These are phyloP conservation scores for Crucibulum laeve DNA, from an alignment of 768 basidiomycete genomes.

Conservation along the genomic window DNA sequence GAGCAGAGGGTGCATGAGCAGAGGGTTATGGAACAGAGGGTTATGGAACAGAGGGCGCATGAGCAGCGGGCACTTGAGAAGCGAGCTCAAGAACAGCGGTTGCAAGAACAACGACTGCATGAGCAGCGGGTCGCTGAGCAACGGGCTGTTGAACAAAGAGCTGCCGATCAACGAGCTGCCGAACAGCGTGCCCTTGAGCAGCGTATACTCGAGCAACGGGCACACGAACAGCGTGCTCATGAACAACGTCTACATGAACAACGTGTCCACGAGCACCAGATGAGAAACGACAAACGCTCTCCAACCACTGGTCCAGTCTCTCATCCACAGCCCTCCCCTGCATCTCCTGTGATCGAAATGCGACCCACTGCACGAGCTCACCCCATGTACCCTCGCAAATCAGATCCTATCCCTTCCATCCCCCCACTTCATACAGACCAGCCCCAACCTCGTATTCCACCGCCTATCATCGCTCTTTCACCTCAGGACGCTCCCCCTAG, in stretches of 20 bases:
- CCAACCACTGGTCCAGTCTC: too few species aligned
- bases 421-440: too few species aligned
- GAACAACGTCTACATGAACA: constrained; percentile 6
- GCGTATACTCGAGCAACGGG: constrained; percentile 7
- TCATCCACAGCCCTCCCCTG: constrained; percentile 2
- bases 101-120: constrained; percentile 13
- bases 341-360: not conserved
- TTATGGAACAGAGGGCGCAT: constrained; percentile 9
- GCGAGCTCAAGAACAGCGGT: constrained; percentile 10
- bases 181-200: constrained; percentile 1
- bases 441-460: too few species aligned
- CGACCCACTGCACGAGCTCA: constrained; percentile 7
- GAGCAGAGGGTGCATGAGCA: constrained; percentile 6
- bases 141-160: constrained; percentile 4
- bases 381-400: too few species aligned
- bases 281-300: constrained; percentile 4
- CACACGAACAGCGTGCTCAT: constrained; percentile 5
- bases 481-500: constrained; percentile 19
- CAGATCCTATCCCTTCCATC: too few species aligned
- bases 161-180: constrained; percentile 1
- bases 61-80: constrained; percentile 7
- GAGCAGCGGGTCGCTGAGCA: constrained; percentile 5
- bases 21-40: constrained; percentile 4
- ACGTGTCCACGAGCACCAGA: constrained; percentile 4
- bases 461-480: too few species aligned